Conservation (phyloP, 169 alveolate species). For the Plasmodium ovale region DNA sequence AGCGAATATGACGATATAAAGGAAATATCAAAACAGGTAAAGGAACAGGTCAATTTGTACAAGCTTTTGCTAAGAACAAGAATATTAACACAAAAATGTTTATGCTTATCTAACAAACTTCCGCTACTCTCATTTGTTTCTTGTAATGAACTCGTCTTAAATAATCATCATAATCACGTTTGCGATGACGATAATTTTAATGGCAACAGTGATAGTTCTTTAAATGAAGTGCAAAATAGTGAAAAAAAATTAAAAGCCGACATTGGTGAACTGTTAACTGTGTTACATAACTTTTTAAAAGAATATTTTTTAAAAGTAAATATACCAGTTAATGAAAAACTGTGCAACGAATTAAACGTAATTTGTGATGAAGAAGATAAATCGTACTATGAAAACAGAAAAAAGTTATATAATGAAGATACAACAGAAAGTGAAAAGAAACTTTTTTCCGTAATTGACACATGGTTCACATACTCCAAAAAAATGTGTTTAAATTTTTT, state of each 20-base stretch:
- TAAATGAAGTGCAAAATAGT: conserved; percentile 29
- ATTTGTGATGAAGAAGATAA: conserved; percentile 76
- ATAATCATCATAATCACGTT: background rate
- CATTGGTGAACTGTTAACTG: conserved; percentile 30
- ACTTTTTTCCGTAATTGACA: conserved; percentile 57
- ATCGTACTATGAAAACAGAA: conserved; percentile 50
- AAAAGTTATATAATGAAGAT: conserved; percentile 19
- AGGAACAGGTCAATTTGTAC: conserved; percentile 48
- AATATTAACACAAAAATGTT: conserved; percentile 57
- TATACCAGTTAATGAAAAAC: conserved; percentile 32
- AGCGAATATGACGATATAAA: conserved; percentile 61
- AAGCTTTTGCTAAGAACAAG: conserved; percentile 59
- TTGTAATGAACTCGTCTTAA: conserved; percentile 19
- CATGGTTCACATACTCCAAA: conserved; percentile 71
- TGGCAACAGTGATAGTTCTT: conserved; percentile 7
- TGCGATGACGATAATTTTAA: background rate
- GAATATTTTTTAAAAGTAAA: conserved; percentile 38
- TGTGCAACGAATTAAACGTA: conserved; percentile 34
- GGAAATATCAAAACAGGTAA: conserved; percentile 52
- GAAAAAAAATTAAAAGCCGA: conserved; percentile 38
- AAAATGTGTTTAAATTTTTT: conserved; percentile 66
- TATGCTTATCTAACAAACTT: conserved; percentile 40
- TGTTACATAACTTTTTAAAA: conserved; percentile 44
- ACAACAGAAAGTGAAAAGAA: conserved; percentile 66
- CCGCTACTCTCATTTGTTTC: conserved; percentile 59